Conservation (phyloP, 352 stramenopile species). For the Phytophthora ohioensis region DNA sequence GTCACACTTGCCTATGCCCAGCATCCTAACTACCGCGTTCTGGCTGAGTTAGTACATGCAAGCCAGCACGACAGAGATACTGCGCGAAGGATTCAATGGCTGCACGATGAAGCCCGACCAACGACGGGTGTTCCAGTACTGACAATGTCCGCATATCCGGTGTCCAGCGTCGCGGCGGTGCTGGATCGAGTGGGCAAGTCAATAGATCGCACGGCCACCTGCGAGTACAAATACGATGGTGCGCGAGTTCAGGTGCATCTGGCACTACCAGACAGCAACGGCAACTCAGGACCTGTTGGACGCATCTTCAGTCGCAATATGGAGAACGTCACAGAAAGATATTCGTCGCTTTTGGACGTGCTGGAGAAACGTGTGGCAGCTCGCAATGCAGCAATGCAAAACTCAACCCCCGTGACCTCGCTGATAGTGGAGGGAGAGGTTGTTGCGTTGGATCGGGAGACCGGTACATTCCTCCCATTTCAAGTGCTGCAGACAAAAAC, state of each 20-base stretch:
- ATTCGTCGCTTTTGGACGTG: slow-evolving; percentile 61
- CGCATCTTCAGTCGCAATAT: slow-evolving; percentile 88
- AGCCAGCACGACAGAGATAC: slow-evolving; percentile 38
- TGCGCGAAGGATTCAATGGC: slow-evolving; percentile 33
- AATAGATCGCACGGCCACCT: slow-evolving; percentile 49
- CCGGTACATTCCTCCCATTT: slow-evolving; percentile 66
- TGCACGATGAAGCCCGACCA: slow-evolving; percentile 50
- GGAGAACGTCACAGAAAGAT: slow-evolving; percentile 80
- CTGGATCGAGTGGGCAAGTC: slow-evolving; percentile 60
- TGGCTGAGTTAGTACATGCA: slow-evolving; percentile 54
- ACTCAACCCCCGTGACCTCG: slow-evolving; percentile 31
- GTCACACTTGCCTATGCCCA: slow-evolving; percentile 78
- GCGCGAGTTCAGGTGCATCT: slow-evolving; percentile 82
- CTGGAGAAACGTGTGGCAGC: slow-evolving; percentile 41
- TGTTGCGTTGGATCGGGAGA: slow-evolving; percentile 69
- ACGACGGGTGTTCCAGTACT: slow-evolving; percentile 68
- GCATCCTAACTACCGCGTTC: slow-evolving; percentile 65
- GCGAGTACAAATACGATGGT: slow-evolving; percentile 89
- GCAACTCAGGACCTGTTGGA: slow-evolving; percentile 9
- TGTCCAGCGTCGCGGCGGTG: slow-evolving; percentile 62
- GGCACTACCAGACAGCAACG: slow-evolving; percentile 13
- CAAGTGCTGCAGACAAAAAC: slow-evolving; percentile 83
- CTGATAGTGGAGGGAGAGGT: slow-evolving; percentile 83
- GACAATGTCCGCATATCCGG: slow-evolving; percentile 83
- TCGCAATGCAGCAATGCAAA: slow-evolving; percentile 9